Conservation (phyloP, 345 rosid genomes). For the Aquilaria malaccensis region DNA sequence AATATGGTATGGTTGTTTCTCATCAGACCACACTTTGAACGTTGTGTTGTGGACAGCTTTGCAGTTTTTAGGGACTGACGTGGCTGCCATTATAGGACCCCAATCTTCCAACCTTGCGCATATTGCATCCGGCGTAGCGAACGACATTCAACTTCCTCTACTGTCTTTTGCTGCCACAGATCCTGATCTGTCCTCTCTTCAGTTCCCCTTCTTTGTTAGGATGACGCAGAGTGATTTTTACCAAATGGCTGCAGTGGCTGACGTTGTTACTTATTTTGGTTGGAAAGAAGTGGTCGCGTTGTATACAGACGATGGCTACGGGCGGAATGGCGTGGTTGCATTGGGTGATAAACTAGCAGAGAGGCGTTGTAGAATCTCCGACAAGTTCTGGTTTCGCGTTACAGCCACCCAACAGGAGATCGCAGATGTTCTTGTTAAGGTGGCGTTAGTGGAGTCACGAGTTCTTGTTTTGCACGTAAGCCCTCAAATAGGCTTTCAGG, state of each 20-base stretch:
- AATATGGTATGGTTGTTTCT: background rate
- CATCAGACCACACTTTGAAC: constrained; percentile 6
- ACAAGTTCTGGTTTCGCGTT: constrained; percentile 47
- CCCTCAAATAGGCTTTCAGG: constrained; percentile 54
- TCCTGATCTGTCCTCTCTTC: constrained; percentile 76
- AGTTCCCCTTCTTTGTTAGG: constrained; percentile 74
- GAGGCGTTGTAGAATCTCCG: constrained; percentile 39
- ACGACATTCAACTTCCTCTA: constrained; percentile 66
- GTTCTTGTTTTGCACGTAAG: constrained; percentile 73
- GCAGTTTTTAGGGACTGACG: constrained; percentile 50
- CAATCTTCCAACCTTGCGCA: constrained; percentile 77
- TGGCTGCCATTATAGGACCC: constrained; percentile 78
- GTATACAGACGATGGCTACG: constrained; percentile 69
- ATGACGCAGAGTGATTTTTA: constrained; percentile 61
- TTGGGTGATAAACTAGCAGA: constrained; percentile 45
- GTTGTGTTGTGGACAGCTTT: constrained; percentile 41
- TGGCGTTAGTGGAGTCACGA: constrained; percentile 52
- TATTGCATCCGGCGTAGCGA: constrained; percentile 50
- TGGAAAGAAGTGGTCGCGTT: constrained; percentile 78
- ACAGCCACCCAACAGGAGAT: constrained; percentile 30
- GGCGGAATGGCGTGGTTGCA: constrained; percentile 67
- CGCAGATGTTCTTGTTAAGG: constrained; percentile 33
- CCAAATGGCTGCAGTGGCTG: constrained; percentile 90
- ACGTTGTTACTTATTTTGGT: constrained; percentile 45
- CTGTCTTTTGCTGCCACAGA: constrained; percentile 87